A percentile compares a stretch with the other conserved stretches of the same genome.
These are phyloP conservation scores for Clohesyomyces aquaticus DNA, from an alignment of 495 filamentous ascomycete species.

Conservation along the genomic window DNA sequence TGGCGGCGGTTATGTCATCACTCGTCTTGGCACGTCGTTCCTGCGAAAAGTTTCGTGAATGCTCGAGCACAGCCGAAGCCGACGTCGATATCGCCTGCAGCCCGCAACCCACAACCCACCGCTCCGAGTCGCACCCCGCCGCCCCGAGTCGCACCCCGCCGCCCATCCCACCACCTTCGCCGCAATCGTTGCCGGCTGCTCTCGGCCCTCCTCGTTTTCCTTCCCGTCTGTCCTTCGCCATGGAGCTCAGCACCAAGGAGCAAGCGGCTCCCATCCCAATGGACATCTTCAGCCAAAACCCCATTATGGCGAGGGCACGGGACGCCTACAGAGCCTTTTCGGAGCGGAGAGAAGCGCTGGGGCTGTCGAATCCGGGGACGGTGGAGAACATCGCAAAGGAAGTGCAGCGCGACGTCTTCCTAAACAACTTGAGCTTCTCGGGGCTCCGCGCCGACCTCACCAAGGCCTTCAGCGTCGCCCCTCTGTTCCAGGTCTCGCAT, in stretches of 20 bases:
- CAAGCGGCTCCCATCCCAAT: constrained; percentile 60
- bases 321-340: constrained; percentile 83
- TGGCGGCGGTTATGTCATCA: constrained; percentile 22
- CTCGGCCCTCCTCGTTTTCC: neutral
- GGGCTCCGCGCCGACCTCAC: constrained; percentile 93
- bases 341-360: constrained; percentile 81
- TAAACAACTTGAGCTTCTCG: constrained; percentile 92
- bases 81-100: neutral
- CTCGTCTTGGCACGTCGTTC: constrained; percentile 1
- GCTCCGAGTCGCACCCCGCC: no score
- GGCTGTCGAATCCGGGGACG: constrained; percentile 86
- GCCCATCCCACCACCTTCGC: neutral
- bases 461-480: constrained; percentile 89
- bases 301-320: constrained; percentile 66
- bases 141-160: neutral
- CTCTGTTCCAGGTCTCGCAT: constrained; percentile 96
- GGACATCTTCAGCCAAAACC: constrained; percentile 67
- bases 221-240: neutral
- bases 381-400: constrained; percentile 90
- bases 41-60: constrained; percentile 27
- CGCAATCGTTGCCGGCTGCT: neutral
- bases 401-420: constrained; percentile 91
- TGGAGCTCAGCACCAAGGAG: constrained; percentile 34
- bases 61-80: neutral
- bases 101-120: neutral